phyloP scores from a whole-genome alignment of 2,329 filamentous ascomycete species.

The Talaromyces sp. region DNA sequence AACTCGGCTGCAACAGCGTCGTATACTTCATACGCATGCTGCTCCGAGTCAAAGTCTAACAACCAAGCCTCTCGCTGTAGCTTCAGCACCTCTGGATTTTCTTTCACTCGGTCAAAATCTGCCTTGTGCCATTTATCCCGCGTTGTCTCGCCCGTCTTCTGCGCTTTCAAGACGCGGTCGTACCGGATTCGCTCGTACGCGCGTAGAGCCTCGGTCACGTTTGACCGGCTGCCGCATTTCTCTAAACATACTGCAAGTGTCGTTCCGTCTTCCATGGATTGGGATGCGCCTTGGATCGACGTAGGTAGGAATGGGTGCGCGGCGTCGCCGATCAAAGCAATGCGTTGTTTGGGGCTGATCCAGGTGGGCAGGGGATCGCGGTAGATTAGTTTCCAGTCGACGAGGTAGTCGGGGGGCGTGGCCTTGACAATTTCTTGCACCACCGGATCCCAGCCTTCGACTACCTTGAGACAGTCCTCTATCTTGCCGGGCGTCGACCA shows the following conservation, averaged over 20 bases:
- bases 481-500: constrained; percentile 47
- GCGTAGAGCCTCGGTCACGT: constrained; percentile 22
- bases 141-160: constrained; percentile 19
- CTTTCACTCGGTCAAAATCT: constrained; percentile 20
- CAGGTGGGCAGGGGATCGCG: constrained; percentile 21
- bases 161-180: constrained; percentile 17
- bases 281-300: constrained; percentile 39
- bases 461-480: constrained; percentile 45
- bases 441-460: constrained; percentile 27
- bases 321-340: constrained; percentile 32
- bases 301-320: constrained; percentile 38
- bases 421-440: constrained; percentile 23
- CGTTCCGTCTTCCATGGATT: constrained; percentile 40
- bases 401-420: constrained; percentile 22
- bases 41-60: constrained; percentile 19
- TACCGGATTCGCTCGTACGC: constrained; percentile 18
- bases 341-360: constrained; percentile 18
- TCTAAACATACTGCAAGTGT: constrained; percentile 25
- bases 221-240: constrained; percentile 14
- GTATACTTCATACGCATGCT: constrained; percentile 19
- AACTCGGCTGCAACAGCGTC: constrained; percentile 16
- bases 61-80: constrained; percentile 18
- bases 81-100: constrained; percentile 21
- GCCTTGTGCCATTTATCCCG: constrained; percentile 21
- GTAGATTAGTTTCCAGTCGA: constrained; percentile 23